Percentiles rank a stretch among this genome's conserved stretches.
phyloP scores from a whole-genome alignment of 495 filamentous ascomycete species.

The Cryomyces minteri region DNA sequence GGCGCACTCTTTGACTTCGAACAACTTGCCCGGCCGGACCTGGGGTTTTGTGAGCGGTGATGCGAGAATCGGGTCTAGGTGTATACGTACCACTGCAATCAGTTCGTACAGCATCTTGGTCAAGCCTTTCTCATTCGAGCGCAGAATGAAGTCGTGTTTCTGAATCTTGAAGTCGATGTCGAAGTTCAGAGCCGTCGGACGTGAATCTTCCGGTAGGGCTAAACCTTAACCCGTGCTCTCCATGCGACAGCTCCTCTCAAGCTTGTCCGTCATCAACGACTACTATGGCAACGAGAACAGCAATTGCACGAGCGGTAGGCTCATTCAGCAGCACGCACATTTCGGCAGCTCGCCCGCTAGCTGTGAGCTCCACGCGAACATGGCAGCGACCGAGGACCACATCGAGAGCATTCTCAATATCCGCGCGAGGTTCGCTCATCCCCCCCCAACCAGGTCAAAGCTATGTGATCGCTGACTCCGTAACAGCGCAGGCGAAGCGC shows the following conservation, averaged over 20 bases:
- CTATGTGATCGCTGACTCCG: too few relatives aligned
- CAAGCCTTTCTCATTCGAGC: neutral
- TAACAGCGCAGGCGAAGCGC: conserved; percentile 37
- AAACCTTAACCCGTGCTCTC: neutral
- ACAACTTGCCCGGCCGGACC: conserved; percentile 76
- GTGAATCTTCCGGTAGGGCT: too few relatives aligned
- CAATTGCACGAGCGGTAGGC: conserved; percentile 8
- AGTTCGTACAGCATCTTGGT: conserved; percentile 85
- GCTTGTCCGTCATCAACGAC: neutral
- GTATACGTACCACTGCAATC: conserved; percentile 70
- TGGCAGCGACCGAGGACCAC: neutral
- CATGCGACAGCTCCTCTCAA: neutral
- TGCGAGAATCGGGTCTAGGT: too few relatives aligned
- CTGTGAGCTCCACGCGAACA: neutral
- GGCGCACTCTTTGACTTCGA: conserved; percentile 83
- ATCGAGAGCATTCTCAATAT: too few relatives aligned
- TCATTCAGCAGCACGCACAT: conserved; percentile 8
- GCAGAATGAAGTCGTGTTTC: neutral
- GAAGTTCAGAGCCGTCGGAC: too few relatives aligned
- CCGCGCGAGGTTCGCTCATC: too few relatives aligned
- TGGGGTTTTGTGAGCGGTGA: conserved; percentile 15
- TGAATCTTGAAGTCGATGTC: too few relatives aligned
- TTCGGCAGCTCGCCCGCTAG: neutral
- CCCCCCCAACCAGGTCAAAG: too few relatives aligned
- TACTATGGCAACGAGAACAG: conserved; percentile 11